Evolutionary conservation across 2,329 filamentous ascomycete genomes (phyloP).

Genomic region (Diaporthe humulicola): DNA sequence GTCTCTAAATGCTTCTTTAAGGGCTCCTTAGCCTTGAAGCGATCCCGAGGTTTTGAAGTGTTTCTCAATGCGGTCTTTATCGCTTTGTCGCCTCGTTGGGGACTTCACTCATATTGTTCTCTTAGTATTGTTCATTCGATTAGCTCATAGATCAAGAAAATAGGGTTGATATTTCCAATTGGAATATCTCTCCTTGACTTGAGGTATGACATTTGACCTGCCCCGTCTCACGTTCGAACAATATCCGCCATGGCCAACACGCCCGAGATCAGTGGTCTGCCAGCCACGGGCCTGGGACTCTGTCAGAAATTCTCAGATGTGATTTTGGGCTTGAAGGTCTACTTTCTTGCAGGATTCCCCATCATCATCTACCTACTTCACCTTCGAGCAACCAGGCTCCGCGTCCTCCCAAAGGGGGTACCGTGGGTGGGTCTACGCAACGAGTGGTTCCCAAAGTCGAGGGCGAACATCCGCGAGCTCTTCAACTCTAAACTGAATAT

Average conservation of each 20-base stretch:
- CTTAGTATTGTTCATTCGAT: not conserved
- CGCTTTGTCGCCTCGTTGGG: not conserved
- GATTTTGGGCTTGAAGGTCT: not conserved
- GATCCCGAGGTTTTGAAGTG: not conserved
- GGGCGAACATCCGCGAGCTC: conserved; percentile 3
- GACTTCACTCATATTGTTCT: not conserved
- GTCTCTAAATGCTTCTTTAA: not conserved
- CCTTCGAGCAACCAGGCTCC: conserved; percentile 17
- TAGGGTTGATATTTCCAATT: not conserved
- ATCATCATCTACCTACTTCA: conserved; percentile 4
- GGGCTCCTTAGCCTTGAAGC: not conserved
- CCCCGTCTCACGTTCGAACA: not conserved
- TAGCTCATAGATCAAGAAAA: not conserved
- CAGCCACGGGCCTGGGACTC: not conserved
- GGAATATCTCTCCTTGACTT: not conserved
- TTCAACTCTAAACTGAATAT: not conserved
- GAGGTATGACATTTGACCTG: not conserved
- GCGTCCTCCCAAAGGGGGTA: not conserved
- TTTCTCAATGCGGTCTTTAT: not conserved
- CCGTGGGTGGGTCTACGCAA: conserved; percentile 16
- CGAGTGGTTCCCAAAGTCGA: conserved; percentile 1
- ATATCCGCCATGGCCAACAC: not conserved
- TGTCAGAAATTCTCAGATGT: not conserved
- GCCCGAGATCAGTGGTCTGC: not conserved
- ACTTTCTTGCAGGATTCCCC: not conserved